These are phyloP conservation scores for Argentina anserina DNA, from an alignment of 306 rosid genomes.

Conservation along the genomic window DNA sequence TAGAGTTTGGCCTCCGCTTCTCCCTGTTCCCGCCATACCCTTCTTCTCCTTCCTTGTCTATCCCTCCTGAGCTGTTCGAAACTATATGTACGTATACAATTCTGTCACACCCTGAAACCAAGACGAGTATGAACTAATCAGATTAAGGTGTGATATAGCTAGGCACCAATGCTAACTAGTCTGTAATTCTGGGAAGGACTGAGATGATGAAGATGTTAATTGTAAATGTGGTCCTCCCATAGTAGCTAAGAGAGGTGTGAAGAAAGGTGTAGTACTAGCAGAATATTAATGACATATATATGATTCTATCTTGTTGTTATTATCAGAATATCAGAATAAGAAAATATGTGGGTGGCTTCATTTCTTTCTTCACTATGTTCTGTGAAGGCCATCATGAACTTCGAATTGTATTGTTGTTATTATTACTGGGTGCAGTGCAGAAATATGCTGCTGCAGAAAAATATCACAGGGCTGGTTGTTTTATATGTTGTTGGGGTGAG, in stretches of 20 bases:
- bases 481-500: constrained; percentile 73
- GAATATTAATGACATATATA: background rate
- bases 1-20: constrained; percentile 25
- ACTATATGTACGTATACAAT: background rate
- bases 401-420: constrained; percentile 1
- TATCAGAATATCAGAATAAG: background rate
- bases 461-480: constrained; percentile 52
- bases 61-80: constrained; percentile 95
- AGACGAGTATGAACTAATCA: background rate
- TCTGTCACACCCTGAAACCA: constrained; percentile 1
- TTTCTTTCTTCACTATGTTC: background rate
- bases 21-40: constrained; percentile 52
- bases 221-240: constrained; percentile 2
- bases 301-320: constrained; percentile 9
- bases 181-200: background rate
- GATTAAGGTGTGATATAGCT: background rate
- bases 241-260: constrained; percentile 4
- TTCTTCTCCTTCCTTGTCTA: constrained; percentile 92
- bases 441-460: constrained; percentile 28
- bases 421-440: constrained; percentile 1
- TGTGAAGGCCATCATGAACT: constrained; percentile 1
- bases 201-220: background rate
- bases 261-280: constrained; percentile 6
- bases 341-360: background rate
- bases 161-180: background rate